Base-by-base conservation (phyloP, 2,329 filamentous ascomycete genomes). In the Pestalotiopsis sp. region DNA sequence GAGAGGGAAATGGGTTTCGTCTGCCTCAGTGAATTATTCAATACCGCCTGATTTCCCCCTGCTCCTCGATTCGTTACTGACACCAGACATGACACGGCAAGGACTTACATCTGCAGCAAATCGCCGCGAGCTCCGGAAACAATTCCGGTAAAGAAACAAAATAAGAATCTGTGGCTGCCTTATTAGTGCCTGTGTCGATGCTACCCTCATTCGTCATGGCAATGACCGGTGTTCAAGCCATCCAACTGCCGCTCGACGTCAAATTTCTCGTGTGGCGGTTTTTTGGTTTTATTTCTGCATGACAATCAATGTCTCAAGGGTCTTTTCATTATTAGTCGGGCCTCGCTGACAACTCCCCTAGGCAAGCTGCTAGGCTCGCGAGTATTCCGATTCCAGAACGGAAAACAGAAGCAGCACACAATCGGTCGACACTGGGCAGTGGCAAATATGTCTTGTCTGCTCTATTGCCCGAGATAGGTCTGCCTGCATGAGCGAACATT, bases 191-290 rank as follows among this genome's bases (percentile, higher is more conserved):
- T n/a, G 59, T 12, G 36, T 36, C 31, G 31, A 36, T 36, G 31
- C 31, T 36, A 36, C 31, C 31, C 25, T 39, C 17, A 23, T 20
- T 38, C 9, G 14, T 36, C 27, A 39, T 36, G 11, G 25, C 27
- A 20, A 38, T 36, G 23, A 41, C 59, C 13, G 59, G 59, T n/a
- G 59, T 39, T 17, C 5, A 36, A n/a, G 31, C 59, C 36, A 62
- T 36, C 36, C 31, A 62, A 62, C 59, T 62, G 59, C 59, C 59
- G 59, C 20, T 39, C 31, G 38, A 62, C 59, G 59, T 62, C 36
- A 62, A 62, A 20, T 17, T 52, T 39, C 31, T 62, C 31, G 31
- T n/a, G 31, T 36, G 31, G 59, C 36, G 59, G 14, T 20, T 41
- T 62, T 62, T 36, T 36, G 31, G 31, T 36, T 36, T 36, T 36